These are phyloP conservation scores for Lactifluus hygrophoroides DNA, from an alignment of 768 basidiomycete genomes.

Conservation along the genomic window DNA sequence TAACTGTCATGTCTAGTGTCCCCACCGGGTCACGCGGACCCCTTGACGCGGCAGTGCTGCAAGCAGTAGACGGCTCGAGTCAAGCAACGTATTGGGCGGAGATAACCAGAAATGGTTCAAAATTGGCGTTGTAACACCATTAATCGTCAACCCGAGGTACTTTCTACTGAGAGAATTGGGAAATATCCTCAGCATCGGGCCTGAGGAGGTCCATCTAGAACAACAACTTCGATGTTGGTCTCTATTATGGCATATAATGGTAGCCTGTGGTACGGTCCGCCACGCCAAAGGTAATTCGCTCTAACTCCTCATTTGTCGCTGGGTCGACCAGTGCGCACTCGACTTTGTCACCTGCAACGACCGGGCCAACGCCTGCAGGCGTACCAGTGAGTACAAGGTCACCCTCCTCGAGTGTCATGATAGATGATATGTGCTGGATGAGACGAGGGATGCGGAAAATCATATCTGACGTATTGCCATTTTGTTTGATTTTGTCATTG, in stretches of 20 bases:
- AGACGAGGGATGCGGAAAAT: slow-evolving; percentile 84
- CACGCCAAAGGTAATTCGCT: slow-evolving; percentile 55
- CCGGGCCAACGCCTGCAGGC: slow-evolving; percentile 80
- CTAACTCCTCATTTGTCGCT: slow-evolving; percentile 44
- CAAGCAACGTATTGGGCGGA: slow-evolving; percentile 21
- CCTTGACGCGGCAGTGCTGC: slow-evolving; percentile 20
- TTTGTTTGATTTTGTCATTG: slow-evolving; percentile 76
- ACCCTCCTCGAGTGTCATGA: slow-evolving; percentile 97
- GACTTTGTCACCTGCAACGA: slow-evolving; percentile 69
- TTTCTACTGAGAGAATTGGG: not conserved
- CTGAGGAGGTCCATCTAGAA: not conserved
- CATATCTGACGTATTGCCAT: slow-evolving; percentile 83
- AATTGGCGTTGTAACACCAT: slow-evolving; percentile 35
- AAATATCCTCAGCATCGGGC: not conserved
- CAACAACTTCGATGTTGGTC: not conserved
- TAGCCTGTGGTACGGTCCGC: slow-evolving; percentile 65
- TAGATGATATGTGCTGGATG: slow-evolving; percentile 86
- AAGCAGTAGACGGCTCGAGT: slow-evolving; percentile 19
- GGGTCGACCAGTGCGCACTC: slow-evolving; percentile 59
- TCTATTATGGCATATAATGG: slow-evolving; percentile 31
- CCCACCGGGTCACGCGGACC: slow-evolving; percentile 4
- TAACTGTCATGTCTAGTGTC: slow-evolving; percentile 23
- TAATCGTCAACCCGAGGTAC: not conserved
- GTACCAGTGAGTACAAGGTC: slow-evolving; percentile 91
- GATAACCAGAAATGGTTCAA: not conserved